Evolutionary conservation across 2,329 filamentous ascomycete species (phyloP).

Genomic region (Epichloe uncinata): DNA sequence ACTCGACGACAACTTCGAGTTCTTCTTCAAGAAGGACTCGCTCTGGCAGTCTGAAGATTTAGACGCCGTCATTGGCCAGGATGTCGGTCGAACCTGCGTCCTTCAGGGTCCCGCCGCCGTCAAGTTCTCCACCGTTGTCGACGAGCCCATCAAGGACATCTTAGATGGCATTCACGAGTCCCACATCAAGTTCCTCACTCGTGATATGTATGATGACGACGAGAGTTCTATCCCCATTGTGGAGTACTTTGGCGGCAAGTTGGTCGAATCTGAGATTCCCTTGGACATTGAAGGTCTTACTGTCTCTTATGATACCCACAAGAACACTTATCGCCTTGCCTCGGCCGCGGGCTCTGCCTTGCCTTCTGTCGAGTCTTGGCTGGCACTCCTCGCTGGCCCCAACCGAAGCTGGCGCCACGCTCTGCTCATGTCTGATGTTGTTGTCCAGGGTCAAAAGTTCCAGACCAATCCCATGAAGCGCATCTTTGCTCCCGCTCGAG

Average conservation of each 20-base stretch:
- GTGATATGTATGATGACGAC: slow-evolving; percentile 67
- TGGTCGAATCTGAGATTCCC: slow-evolving; percentile 58
- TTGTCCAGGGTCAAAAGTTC: slow-evolving; percentile 92
- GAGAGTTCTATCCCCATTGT: slow-evolving; percentile 65
- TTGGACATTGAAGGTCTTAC: slow-evolving; percentile 76
- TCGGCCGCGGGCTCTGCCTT: slow-evolving; percentile 59
- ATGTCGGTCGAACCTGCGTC: slow-evolving; percentile 92
- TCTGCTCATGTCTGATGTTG: slow-evolving; percentile 82
- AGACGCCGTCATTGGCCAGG: slow-evolving; percentile 87
- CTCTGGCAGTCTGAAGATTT: slow-evolving; percentile 98
- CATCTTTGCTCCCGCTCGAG: slow-evolving; percentile 74
- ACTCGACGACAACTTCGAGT: slow-evolving; percentile 96
- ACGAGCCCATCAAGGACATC: slow-evolving; percentile 92
- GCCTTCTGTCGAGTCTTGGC: slow-evolving; percentile 71
- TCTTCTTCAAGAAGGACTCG: slow-evolving; percentile 99
- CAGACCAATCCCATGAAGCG: slow-evolving; percentile 92
- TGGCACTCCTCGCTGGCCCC: slow-evolving; percentile 73
- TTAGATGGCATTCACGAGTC: slow-evolving; percentile 79
- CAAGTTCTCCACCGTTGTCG: slow-evolving; percentile 76
- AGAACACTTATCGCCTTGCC: slow-evolving; percentile 74
- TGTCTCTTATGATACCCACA: slow-evolving; percentile 62
- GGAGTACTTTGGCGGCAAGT: slow-evolving; percentile 91
- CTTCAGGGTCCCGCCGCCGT: slow-evolving; percentile 88
- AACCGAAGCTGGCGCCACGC: slow-evolving; percentile 89
- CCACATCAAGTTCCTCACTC: slow-evolving; percentile 68